Base-by-base conservation (phyloP, 768 basidiomycete genomes). In the Leccinum pellstonianum region DNA sequence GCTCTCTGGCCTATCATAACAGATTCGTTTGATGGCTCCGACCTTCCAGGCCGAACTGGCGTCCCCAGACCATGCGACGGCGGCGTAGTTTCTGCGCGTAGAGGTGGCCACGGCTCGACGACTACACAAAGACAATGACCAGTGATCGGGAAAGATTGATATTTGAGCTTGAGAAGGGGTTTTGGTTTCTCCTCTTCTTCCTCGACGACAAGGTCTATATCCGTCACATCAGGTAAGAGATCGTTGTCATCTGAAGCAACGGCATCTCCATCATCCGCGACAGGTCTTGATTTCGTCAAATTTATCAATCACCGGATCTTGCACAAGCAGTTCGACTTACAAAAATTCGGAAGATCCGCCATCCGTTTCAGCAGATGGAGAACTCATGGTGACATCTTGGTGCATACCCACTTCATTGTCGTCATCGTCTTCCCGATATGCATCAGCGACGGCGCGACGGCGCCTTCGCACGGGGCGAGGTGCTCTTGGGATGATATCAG, bases 41-140 rank as follows among this genome's bases (percentile, higher is more conserved):
- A 68, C 59, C 70, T 52, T 33, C 38, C 56, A 33, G 51, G 46
- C 25, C 53, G 62, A 48, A 47, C 4, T 50, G 54, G 77, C 33
- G 73, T 66, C 19, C 72, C 70, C 56, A 70, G 71, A 19, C 64
- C 66, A 14, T 71, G 62, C 4, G 79, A 74, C 15, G 68, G 71
- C 12, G 69, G 68, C 41, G 71, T 76, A 2, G 76, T 64, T 37
- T 67, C 64, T 4, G 73, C 63, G 37, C 78, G 81, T 38, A 85
- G 68, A 14, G 82, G 75, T 4, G 89, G 87, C 80, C 85, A 91
- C 15, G 92, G 93, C 69, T 94, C 92, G 15, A 93, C 85, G 23
- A 94, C 87, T 37, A 94, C 80, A 68, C 89, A 91, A 17, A 94
- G 80, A 70, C 88, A 91, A 56, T 84, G 83, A 0, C 86, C 87